Conservation (phyloP, 176 grass and related monocot species). For the Dendrocalamus sinicus region DNA sequence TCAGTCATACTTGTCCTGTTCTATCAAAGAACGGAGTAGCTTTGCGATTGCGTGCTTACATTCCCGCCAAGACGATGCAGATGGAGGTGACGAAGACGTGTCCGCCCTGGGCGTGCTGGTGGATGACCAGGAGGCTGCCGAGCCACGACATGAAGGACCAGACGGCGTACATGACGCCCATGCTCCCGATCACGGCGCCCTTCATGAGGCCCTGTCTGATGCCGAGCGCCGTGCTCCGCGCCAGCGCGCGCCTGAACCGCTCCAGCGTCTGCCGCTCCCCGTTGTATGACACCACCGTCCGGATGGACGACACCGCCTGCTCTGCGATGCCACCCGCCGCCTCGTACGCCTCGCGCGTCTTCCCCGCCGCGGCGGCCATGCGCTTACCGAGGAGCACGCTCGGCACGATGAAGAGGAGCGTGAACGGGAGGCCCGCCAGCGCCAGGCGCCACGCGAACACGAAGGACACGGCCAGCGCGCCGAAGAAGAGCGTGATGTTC, state of each 20-base stretch:
- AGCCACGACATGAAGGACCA: slow-evolving; percentile 62
- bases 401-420: slow-evolving; percentile 59
- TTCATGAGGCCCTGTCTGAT: slow-evolving; percentile 61
- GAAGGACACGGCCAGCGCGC: slow-evolving; percentile 45
- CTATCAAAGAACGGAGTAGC: neutral
- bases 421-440: slow-evolving; percentile 54
- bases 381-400: slow-evolving; percentile 52
- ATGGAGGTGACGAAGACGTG: slow-evolving; percentile 64
- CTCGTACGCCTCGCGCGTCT: slow-evolving; percentile 49
- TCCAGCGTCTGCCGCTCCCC: slow-evolving; percentile 51
- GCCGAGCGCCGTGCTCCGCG: slow-evolving; percentile 53
- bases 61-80: slow-evolving; percentile 60
- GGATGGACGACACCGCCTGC: slow-evolving; percentile 63
- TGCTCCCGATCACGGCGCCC: slow-evolving; percentile 59
- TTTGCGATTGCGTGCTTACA: slow-evolving; percentile 36
- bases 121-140: slow-evolving; percentile 60
- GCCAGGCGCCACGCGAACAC: slow-evolving; percentile 59
- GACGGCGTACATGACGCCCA: slow-evolving; percentile 58
- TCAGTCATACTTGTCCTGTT: neutral
- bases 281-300: slow-evolving; percentile 52
- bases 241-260: slow-evolving; percentile 50
- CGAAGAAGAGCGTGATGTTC: slow-evolving; percentile 54
- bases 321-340: slow-evolving; percentile 50
- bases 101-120: slow-evolving; percentile 48
- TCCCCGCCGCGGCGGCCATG: slow-evolving; percentile 35